Base-by-base conservation (phyloP, 1,284 basidiomycete genomes). In the Schizophyllum commune region DNA sequence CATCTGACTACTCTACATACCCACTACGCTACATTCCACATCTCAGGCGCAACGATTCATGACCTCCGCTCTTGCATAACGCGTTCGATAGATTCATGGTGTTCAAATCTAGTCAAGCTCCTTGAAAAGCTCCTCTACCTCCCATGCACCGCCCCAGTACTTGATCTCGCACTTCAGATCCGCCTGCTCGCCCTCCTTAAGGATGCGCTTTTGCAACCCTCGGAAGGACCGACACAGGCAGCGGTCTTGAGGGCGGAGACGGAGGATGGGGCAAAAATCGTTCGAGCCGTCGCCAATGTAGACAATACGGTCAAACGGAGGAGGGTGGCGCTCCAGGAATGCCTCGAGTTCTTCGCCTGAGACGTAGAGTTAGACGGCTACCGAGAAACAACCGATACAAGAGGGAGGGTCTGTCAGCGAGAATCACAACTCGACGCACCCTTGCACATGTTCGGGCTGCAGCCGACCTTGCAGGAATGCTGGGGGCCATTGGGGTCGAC, bases 361-460 rank as follows among this genome's bases (percentile, higher is more conserved):
- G n/a, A 47, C 27, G 22, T 13, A 32, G n/a, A 19, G 1, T 17
- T 47, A 51, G 56, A 59, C 54, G 27, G 27, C n/a, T 27, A 6
- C n/a, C n/a, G 21, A 33, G 19, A 20, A 4, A 33, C 32, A 54
- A 15, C 47, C 20, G 51, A 59, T 5, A 21, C 5, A 0, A 52
- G 17, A 34, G 61, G 39, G 21, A 51, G 22, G 33, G 3, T 3
- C 3, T 2, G 39, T 17, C 9, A 8, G 39, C 9, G 3, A 47
- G 8, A 47, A 47, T 13, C 4, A 47, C 3, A 17, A 47, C 27
- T n/a, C 6, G 8, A 57, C 61, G 27, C 13, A 87, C 92, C 96
- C 81, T 99, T 99, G 82, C 96, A 99, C 95, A 99, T 98, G 78
- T 99, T 99, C 9, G 91, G 84, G 62, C 88, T 88, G 79, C 96